Percentiles rank a stretch among this genome's conserved stretches.
phyloP scores from a whole-genome alignment of 805 yeast species.

The Clavispora vitiphila region DNA sequence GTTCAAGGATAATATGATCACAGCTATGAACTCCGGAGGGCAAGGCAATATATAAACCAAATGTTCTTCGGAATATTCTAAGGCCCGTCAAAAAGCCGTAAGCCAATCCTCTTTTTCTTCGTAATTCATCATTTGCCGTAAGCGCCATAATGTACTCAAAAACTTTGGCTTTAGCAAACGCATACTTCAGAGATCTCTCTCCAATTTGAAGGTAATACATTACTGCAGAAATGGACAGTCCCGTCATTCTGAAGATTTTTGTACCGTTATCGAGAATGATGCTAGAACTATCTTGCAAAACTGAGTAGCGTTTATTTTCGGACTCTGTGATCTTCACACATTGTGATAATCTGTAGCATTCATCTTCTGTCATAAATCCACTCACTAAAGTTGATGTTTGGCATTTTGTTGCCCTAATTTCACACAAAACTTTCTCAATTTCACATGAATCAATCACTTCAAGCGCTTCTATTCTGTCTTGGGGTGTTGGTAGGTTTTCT shows the following conservation, averaged over 20 bases:
- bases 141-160: slow-evolving; percentile 43
- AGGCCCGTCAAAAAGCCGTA: slow-evolving; percentile 58
- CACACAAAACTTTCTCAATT: slow-evolving; percentile 24
- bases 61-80: slow-evolving; percentile 44
- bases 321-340: not conserved
- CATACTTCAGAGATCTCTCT: slow-evolving; percentile 26
- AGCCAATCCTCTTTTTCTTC: slow-evolving; percentile 57
- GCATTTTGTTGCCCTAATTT: slow-evolving; percentile 11
- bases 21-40: slow-evolving; percentile 48
- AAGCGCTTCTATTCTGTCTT: slow-evolving; percentile 51
- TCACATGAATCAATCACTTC: slow-evolving; percentile 41
- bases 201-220: slow-evolving; percentile 58
- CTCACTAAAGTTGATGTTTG: slow-evolving; percentile 38
- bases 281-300: not conserved
- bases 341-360: slow-evolving; percentile 3
- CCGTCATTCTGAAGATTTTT: slow-evolving; percentile 38
- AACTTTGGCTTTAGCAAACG: slow-evolving; percentile 41
- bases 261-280: not conserved
- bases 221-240: slow-evolving; percentile 33
- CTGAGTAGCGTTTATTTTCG: too few species aligned
- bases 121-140: slow-evolving; percentile 41
- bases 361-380: slow-evolving; percentile 38
- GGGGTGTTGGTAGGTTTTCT: slow-evolving; percentile 48
- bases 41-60: slow-evolving; percentile 55
- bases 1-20: slow-evolving; percentile 34